These are phyloP conservation scores for Hylodesmum podocarpum DNA, from an alignment of 306 rosid genomes.

Conservation along the genomic window DNA sequence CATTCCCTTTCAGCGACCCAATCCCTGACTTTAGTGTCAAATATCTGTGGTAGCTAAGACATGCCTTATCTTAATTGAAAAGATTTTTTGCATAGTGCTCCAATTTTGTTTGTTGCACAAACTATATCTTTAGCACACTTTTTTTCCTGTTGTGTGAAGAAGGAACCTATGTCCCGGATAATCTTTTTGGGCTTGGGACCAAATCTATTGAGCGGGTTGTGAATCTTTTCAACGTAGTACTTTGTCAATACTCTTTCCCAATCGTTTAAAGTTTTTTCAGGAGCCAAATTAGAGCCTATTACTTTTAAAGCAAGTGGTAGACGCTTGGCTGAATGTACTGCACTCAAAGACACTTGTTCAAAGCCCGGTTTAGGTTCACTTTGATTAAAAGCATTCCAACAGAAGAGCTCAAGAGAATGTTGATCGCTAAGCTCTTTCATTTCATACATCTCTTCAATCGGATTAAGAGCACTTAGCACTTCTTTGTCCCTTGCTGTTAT, in stretches of 20 bases:
- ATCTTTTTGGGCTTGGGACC: too few species aligned
- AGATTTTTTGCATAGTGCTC: background rate
- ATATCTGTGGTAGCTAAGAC: too few species aligned
- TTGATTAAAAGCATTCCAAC: background rate
- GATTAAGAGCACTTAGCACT: background rate
- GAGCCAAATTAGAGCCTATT: conserved; percentile 22
- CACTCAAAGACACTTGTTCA: background rate
- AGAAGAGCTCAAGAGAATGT: conserved; percentile 8
- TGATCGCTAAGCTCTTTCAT: background rate
- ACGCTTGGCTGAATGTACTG: conserved; percentile 22
- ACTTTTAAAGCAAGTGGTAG: conserved; percentile 21
- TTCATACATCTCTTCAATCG: background rate
- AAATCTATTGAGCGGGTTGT: background rate
- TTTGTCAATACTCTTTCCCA: too few species aligned
- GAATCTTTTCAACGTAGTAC: background rate
- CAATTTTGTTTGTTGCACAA: background rate
- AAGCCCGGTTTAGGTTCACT: background rate
- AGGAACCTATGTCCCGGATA: background rate
- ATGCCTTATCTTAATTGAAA: too few species aligned
- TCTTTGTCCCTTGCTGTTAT: conserved; percentile 21
- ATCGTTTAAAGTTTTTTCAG: background rate
- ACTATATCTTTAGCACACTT: background rate
- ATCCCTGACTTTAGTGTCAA: too few species aligned
- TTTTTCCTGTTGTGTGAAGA: background rate
- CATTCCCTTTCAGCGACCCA: too few species aligned